phyloP scores from a whole-genome alignment of 2,329 filamentous ascomycete species.

The Cladophialophora yegresii region DNA sequence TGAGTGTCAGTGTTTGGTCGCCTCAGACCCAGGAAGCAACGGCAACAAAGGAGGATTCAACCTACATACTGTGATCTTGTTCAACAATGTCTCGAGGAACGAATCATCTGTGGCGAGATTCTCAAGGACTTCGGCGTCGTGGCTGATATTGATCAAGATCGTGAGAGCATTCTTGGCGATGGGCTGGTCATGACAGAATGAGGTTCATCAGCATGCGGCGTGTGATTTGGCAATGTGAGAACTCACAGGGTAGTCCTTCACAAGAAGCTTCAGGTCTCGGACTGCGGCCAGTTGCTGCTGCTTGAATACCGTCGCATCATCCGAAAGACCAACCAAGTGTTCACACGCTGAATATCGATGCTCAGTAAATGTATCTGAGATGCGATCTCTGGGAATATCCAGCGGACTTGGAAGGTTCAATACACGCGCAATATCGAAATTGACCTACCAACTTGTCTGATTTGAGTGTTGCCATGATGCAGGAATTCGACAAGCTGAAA shows the following conservation, averaged over 20 bases:
- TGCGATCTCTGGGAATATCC: neutral
- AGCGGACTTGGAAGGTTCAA: neutral
- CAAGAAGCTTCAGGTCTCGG: slow-evolving; percentile 81
- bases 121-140: slow-evolving; percentile 73
- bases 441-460: slow-evolving; percentile 70
- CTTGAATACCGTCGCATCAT: slow-evolving; percentile 82
- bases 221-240: neutral
- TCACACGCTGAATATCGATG: slow-evolving; percentile 57
- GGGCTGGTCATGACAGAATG: slow-evolving; percentile 53
- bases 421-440: neutral
- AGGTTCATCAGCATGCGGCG: neutral
- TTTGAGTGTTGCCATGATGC: slow-evolving; percentile 85
- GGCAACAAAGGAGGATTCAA: neutral
- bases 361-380: slow-evolving; percentile 1
- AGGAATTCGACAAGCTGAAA: slow-evolving; percentile 86
- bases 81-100: slow-evolving; percentile 74
- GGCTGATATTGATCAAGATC: slow-evolving; percentile 73
- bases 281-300: slow-evolving; percentile 73
- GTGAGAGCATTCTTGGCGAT: slow-evolving; percentile 92
- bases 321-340: slow-evolving; percentile 79
- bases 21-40: neutral
- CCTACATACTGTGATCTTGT: slow-evolving; percentile 65
- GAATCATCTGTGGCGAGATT: slow-evolving; percentile 73
- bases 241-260: slow-evolving; percentile 78
- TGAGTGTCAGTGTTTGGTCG: neutral